Conservation (phyloP, 225 moss, liverwort and hornwort genomes). For the Neckera pumila region DNA sequence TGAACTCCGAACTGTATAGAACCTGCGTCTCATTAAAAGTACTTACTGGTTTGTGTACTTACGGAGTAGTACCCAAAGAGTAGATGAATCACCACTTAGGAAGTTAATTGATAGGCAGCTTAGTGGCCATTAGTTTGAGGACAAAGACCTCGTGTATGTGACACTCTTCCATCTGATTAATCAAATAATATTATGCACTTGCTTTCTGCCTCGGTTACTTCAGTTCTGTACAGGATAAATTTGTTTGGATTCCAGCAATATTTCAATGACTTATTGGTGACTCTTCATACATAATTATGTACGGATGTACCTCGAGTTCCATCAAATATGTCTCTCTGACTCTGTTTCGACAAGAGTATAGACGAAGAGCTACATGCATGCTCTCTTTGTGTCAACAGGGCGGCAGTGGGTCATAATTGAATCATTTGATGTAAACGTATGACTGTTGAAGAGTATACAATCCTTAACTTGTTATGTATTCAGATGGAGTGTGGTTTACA, state of each 20-base stretch:
- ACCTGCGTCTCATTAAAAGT: background rate
- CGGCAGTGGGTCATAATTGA: background rate
- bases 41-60: background rate
- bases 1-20: background rate
- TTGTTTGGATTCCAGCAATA: background rate
- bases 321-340: background rate
- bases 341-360: background rate
- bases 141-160: background rate
- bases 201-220: background rate
- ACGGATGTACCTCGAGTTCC: background rate
- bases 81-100: background rate
- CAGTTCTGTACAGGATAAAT: no score
- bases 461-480: background rate
- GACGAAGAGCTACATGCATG: background rate
- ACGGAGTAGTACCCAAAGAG: background rate
- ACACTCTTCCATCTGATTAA: background rate
- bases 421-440: no score
- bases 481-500: background rate
- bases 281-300: background rate
- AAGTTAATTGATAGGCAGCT: background rate
- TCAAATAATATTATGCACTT: background rate
- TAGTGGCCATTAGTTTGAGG: background rate
- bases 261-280: background rate
- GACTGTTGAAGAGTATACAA: background rate
- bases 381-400: background rate